Conservation (phyloP, 2,329 filamentous ascomycete species). For the Clonostachys chloroleuca region DNA sequence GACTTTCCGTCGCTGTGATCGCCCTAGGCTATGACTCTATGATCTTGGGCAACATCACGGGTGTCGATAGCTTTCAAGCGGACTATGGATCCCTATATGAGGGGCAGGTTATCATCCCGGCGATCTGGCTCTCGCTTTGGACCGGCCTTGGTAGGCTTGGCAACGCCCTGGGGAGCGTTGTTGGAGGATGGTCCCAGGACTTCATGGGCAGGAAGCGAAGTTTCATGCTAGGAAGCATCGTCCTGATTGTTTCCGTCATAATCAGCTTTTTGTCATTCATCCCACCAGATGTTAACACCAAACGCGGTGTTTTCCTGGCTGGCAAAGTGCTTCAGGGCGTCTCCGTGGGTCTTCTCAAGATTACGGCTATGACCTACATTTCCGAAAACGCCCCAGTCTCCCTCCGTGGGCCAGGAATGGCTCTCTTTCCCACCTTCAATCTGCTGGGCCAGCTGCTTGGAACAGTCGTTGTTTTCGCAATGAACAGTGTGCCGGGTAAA, state of each 20-base stretch:
- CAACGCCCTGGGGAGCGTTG: conserved; percentile 13
- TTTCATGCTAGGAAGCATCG: conserved; percentile 13
- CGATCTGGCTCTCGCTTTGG: conserved; percentile 19
- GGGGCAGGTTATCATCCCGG: conserved; percentile 14
- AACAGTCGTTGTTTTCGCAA: conserved; percentile 29
- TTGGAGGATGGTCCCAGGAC: conserved; percentile 19
- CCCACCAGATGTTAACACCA: conserved; percentile 2
- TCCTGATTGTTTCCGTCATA: conserved; percentile 13
- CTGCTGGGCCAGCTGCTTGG: conserved; percentile 43
- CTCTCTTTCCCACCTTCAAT: conserved; percentile 43
- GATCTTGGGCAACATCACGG: conserved; percentile 15
- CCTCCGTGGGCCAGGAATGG: conserved; percentile 39
- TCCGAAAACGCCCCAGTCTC: conserved; percentile 41
- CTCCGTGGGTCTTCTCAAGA: conserved; percentile 32
- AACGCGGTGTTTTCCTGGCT: conserved; percentile 13
- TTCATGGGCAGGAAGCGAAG: conserved; percentile 14
- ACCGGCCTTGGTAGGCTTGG: conserved; percentile 12
- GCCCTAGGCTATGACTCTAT: conserved; percentile 21
- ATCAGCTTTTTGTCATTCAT: conserved; percentile 19
- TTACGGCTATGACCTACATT: conserved; percentile 39
- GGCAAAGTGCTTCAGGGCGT: conserved; percentile 17
- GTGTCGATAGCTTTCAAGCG: conserved; percentile 16
- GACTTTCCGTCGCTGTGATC: conserved; percentile 15
- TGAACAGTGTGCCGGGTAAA: conserved; percentile 11
- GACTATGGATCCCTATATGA: conserved; percentile 17